Evolutionary conservation across 2,329 filamentous ascomycete genomes (phyloP), one percentile per base, ranked within the genome.

Genomic region (Fusarium bulbicola): DNA sequence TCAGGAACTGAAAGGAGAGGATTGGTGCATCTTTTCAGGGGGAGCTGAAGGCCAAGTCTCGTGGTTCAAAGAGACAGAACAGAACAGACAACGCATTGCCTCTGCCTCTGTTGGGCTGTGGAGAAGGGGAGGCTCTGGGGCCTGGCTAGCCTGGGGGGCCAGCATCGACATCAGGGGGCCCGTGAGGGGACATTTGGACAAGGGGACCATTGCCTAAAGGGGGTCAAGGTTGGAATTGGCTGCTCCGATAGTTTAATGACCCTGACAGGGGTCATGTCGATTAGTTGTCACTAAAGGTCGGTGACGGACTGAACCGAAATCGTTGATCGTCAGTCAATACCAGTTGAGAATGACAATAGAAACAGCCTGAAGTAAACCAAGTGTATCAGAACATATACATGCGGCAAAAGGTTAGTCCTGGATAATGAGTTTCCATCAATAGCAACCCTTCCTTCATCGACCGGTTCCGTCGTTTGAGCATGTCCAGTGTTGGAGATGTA

Each of bases 191-290:
- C 32, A 37, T 36, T 36, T 52, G 30, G 49, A 52, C 49, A 52
- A 36, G 32, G 49, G 72, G 59, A 14, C 75, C 68, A 76, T 77
- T 78, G 69, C 76, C 75, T 71, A 76, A 79, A 79, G 70, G 69
- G 75, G 78, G 70, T 71, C 72, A 76, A 76, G 43, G 66, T 68
- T 79, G 78, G 78, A 80, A 80, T 79, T 80, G 78, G 74, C 70
- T 78, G 74, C 70, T 77, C 72, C 78, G 75, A 77, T 79, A 80
- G 79, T 80, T 80, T 80, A 80, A 80, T 80, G 79, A 80, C 77
- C 60, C 59, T 45, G 70, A 71, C 77, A 78, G 75, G 70, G 70
- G 63, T 73, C 26, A 46, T 50, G 39, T 21, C 56, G 42, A 68
- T 72, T 73, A 62, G 57, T 59, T 66, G 53, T 57, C 58, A 46